Evolutionary conservation across 495 filamentous ascomycete genomes (phyloP).

Genomic region (Xeromyces bisporus): DNA sequence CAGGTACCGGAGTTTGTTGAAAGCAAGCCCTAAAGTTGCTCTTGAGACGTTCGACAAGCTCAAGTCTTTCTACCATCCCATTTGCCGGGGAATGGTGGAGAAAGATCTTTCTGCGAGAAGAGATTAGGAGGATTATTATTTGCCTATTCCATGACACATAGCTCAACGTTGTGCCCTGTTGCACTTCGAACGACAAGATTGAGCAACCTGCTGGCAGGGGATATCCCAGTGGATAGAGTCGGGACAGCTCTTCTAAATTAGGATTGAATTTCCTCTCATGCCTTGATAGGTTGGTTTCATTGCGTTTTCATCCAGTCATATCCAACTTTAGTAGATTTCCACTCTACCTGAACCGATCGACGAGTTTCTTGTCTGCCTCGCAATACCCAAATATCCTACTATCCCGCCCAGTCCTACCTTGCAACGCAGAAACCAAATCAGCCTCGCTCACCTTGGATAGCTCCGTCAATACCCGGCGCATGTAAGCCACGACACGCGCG

Average conservation of each 20-base stretch:
- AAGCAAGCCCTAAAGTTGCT: conserved; percentile 55
- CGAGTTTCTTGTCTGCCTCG: conserved; percentile 19
- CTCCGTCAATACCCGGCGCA: conserved; percentile 47
- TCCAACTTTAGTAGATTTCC: conserved; percentile 1
- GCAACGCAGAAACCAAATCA: conserved; percentile 24
- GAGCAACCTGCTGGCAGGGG: too few relatives aligned
- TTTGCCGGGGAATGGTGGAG: conserved; percentile 65
- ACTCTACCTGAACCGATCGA: conserved; percentile 14
- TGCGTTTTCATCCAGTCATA: background rate
- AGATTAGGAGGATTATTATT: conserved; percentile 9
- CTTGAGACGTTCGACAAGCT: conserved; percentile 72
- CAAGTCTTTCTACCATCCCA: conserved; percentile 87
- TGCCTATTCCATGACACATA: too few relatives aligned
- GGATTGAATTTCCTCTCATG: too few relatives aligned
- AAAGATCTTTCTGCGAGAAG: conserved; percentile 55
- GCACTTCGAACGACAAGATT: too few relatives aligned
- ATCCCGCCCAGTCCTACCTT: conserved; percentile 7
- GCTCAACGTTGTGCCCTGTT: too few relatives aligned
- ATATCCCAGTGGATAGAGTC: too few relatives aligned
- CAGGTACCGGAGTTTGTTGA: conserved; percentile 51
- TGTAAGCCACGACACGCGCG: conserved; percentile 61
- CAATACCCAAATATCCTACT: conserved; percentile 21
- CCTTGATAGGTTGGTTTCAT: background rate
- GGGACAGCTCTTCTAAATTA: too few relatives aligned
- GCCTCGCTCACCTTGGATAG: conserved; percentile 49